Percentiles rank a stretch among this genome's conserved stretches.
Conservation (phyloP, 352 stramenopile species). For the Pythium utonaiense region DNA sequence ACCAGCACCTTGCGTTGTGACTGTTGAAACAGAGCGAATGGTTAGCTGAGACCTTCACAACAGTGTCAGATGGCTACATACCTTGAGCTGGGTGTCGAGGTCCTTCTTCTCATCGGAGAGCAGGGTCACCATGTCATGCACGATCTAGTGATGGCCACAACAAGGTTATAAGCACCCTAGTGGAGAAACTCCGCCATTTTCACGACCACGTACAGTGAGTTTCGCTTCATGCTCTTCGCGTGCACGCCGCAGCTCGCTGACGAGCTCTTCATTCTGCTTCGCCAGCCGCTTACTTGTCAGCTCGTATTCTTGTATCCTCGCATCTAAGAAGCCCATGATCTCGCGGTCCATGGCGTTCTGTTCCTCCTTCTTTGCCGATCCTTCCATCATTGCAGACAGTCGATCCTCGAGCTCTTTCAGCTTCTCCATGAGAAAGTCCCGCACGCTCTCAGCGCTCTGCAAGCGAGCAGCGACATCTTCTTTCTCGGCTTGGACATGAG, state of each 20-base stretch:
- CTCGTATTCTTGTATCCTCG: constrained; percentile 76
- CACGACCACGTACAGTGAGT: constrained; percentile 36
- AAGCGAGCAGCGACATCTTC: constrained; percentile 68
- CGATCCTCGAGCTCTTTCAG: constrained; percentile 74
- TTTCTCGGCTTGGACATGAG: constrained; percentile 70
- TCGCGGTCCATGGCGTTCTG: constrained; percentile 67
- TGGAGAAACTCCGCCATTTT: not conserved
- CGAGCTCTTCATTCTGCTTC: constrained; percentile 52
- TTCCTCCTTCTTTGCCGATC: constrained; percentile 55
- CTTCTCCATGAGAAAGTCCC: constrained; percentile 85
- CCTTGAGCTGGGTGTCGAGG: constrained; percentile 62
- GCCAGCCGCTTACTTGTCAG: constrained; percentile 45
- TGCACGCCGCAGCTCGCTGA: constrained; percentile 39
- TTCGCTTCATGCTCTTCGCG: constrained; percentile 58
- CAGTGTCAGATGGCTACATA: constrained; percentile 8
- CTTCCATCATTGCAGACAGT: constrained; percentile 51
- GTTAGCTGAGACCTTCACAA: not conserved
- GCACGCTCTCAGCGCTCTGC: constrained; percentile 73
- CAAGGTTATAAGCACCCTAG: no score
- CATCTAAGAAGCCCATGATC: constrained; percentile 82
- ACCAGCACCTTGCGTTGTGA: constrained; percentile 80
- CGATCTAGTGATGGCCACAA: no score
- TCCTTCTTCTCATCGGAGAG: constrained; percentile 75
- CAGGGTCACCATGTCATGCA: constrained; percentile 78
- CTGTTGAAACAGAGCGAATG: constrained; percentile 12